Evolutionary conservation across 73 alveolate genomes (phyloP).

Genomic region (Durusdinium trenchii): DNA sequence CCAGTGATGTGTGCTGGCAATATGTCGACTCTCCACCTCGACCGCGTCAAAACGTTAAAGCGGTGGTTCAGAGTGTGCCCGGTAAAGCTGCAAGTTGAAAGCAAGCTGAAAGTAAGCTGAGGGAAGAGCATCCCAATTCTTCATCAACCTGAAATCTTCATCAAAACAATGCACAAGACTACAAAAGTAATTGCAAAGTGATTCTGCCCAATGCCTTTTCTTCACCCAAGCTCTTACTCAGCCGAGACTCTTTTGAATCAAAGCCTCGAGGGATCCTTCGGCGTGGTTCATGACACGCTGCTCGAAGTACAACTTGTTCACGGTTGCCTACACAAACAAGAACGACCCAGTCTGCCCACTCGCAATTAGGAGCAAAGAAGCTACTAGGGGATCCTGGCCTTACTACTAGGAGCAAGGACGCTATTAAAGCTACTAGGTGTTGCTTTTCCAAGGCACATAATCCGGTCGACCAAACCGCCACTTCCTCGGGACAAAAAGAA

Average conservation of each 20-base stretch:
- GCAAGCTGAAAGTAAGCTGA: no score
- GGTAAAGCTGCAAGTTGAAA: no score
- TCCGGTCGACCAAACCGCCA: conserved; percentile 44
- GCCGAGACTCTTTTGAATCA: conserved; percentile 18
- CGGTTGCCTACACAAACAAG: neutral
- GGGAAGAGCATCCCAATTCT: conserved; percentile 21
- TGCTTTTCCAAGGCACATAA: neutral
- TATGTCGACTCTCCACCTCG: conserved; percentile 32
- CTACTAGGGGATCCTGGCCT: no score
- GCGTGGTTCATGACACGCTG: conserved; percentile 40
- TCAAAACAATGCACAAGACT: no score
- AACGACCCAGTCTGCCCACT: neutral
- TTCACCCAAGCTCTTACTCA: neutral
- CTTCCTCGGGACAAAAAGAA: neutral
- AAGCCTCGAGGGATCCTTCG: conserved; percentile 28
- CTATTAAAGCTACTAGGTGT: no score
- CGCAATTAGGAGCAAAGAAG: no score
- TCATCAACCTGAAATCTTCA: neutral
- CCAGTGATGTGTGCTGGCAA: conserved; percentile 23
- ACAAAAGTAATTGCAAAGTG: neutral
- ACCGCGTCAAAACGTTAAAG: neutral
- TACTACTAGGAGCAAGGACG: no score
- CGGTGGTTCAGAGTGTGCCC: neutral
- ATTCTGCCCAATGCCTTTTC: neutral
- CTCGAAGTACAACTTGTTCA: conserved; percentile 36